Evolutionary conservation across 2,329 filamentous ascomycete species (phyloP).

Genomic region (Beauveria rudraprayagi): DNA sequence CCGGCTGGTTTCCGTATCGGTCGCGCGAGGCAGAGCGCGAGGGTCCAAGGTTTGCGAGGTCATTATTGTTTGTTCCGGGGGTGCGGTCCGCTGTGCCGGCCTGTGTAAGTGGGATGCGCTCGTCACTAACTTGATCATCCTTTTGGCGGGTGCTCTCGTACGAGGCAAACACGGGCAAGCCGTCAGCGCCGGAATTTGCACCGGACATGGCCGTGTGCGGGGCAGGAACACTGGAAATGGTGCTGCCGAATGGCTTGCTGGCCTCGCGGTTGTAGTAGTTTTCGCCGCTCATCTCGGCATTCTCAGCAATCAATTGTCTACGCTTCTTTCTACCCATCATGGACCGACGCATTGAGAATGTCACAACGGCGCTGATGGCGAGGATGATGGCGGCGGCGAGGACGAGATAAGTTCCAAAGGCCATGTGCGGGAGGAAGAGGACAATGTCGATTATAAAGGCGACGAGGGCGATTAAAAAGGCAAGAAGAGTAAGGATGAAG

Average conservation of each 20-base stretch:
- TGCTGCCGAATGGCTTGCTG: slow-evolving; percentile 33
- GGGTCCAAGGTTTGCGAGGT: slow-evolving; percentile 28
- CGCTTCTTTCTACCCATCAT: slow-evolving; percentile 88
- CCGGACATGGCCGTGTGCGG: slow-evolving; percentile 50
- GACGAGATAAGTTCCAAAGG: slow-evolving; percentile 92
- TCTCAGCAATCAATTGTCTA: slow-evolving; percentile 83
- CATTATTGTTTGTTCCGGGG: slow-evolving; percentile 35
- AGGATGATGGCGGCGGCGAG: slow-evolving; percentile 82
- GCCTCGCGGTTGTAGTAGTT: slow-evolving; percentile 75
- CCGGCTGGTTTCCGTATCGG: slow-evolving; percentile 55
- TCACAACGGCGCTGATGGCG: slow-evolving; percentile 71
- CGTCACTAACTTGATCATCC: slow-evolving; percentile 56
- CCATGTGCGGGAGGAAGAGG: slow-evolving; percentile 86
- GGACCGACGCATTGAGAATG: slow-evolving; percentile 90
- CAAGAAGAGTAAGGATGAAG: slow-evolving; percentile 79
- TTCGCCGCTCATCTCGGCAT: slow-evolving; percentile 94
- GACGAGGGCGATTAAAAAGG: slow-evolving; percentile 72
- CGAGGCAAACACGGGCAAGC: slow-evolving; percentile 49
- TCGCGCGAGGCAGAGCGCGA: slow-evolving; percentile 43
- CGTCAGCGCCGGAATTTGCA: slow-evolving; percentile 42
- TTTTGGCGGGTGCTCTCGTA: slow-evolving; percentile 58
- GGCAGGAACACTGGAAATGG: slow-evolving; percentile 45
- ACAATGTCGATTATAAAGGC: slow-evolving; percentile 91
- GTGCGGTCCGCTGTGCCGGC: slow-evolving; percentile 53
- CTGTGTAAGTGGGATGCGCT: slow-evolving; percentile 62